Percentiles rank a stretch among this genome's conserved stretches.
These are phyloP conservation scores for Mortierella sp. DNA, from an alignment of 371 early-diverging fungal genomes.

Conservation along the genomic window DNA sequence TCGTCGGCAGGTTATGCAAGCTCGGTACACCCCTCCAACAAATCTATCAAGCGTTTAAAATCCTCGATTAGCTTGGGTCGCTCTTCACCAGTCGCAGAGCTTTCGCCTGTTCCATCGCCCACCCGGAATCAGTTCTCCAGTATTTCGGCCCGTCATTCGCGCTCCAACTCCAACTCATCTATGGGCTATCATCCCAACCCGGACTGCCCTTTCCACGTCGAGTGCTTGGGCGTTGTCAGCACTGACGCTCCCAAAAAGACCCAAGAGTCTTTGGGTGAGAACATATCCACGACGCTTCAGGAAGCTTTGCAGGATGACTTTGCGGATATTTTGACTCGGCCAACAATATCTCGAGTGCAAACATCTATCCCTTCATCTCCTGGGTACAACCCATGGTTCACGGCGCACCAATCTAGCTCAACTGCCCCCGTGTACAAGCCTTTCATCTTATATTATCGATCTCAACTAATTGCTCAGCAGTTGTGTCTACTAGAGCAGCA, in stretches of 20 bases:
- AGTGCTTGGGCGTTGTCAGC: conserved; percentile 8
- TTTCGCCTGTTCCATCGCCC: conserved; percentile 36
- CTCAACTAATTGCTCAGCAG: conserved; percentile 71
- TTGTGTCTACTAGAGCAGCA: conserved; percentile 67
- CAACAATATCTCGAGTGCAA: neutral
- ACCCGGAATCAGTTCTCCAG: conserved; percentile 38
- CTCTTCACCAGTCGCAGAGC: neutral
- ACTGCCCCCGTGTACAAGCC: conserved; percentile 51
- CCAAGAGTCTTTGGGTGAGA: conserved; percentile 3
- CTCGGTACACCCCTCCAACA: conserved; percentile 18
- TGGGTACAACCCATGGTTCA: conserved; percentile 10
- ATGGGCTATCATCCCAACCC: conserved; percentile 49
- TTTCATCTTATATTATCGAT: conserved; percentile 69
- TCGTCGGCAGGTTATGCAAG: neutral
- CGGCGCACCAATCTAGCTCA: neutral
- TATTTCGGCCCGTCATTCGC: conserved; percentile 35
- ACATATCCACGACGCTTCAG: conserved; percentile 6
- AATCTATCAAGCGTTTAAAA: conserved; percentile 47
- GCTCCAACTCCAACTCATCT: conserved; percentile 44
- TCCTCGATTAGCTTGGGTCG: conserved; percentile 31
- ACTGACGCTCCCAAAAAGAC: conserved; percentile 4
- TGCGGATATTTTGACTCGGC: neutral
- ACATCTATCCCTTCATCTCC: conserved; percentile 22
- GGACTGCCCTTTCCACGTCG: conserved; percentile 38
- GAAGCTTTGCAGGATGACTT: conserved; percentile 23